Percentiles rank a stretch among this genome's conserved stretches.
These are phyloP conservation scores for Ogataea paraovalis DNA, from an alignment of 805 yeast genomes.

Conservation along the genomic window DNA sequence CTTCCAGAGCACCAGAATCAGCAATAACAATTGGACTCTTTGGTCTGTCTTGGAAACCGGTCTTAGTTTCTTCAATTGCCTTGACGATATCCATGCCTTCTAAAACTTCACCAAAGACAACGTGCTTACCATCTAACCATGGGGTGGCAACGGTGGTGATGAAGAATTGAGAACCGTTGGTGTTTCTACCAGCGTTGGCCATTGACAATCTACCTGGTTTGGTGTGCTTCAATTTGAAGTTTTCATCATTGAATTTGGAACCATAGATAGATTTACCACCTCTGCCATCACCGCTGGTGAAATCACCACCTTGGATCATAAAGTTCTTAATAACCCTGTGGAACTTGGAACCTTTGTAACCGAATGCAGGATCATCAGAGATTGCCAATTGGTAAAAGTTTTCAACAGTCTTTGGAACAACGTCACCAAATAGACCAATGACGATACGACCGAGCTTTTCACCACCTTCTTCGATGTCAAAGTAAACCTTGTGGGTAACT, in stretches of 20 bases:
- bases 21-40: slow-evolving; percentile 57
- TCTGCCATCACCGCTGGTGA: slow-evolving; percentile 62
- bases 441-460: slow-evolving; percentile 74
- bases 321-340: slow-evolving; percentile 69
- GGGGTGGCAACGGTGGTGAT: slow-evolving; percentile 86
- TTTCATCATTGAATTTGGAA: slow-evolving; percentile 62
- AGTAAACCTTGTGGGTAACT: slow-evolving; percentile 77
- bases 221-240: slow-evolving; percentile 63
- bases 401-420: slow-evolving; percentile 83
- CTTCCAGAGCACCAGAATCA: slow-evolving; percentile 64
- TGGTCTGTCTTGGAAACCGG: slow-evolving; percentile 71
- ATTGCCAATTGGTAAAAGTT: slow-evolving; percentile 78
- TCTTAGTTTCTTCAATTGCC: slow-evolving; percentile 69
- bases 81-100: slow-evolving; percentile 82
- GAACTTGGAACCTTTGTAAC: slow-evolving; percentile 60
- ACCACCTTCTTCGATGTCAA: slow-evolving; percentile 74
- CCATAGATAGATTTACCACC: slow-evolving; percentile 79
- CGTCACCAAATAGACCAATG: slow-evolving; percentile 83
- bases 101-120: slow-evolving; percentile 92
- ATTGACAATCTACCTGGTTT: slow-evolving; percentile 67
- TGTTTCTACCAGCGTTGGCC: slow-evolving; percentile 77
- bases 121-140: slow-evolving; percentile 94
- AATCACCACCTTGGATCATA: slow-evolving; percentile 83
- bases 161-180: slow-evolving; percentile 94
- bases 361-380: slow-evolving; percentile 68